Conservation (phyloP, 1,284 basidiomycete genomes). For the Trametes sp. region DNA sequence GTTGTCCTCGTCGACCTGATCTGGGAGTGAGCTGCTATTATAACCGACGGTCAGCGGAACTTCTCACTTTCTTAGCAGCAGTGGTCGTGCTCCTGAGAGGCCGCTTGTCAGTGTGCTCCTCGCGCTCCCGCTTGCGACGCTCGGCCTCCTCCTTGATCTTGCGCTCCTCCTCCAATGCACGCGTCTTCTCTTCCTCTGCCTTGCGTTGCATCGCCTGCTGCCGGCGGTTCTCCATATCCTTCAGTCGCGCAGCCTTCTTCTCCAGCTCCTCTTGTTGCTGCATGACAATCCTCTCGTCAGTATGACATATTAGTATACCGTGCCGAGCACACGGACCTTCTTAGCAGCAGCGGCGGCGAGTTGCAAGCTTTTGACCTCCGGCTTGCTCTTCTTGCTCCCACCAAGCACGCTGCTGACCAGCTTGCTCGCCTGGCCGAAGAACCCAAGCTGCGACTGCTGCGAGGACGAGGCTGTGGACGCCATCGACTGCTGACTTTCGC, state of each 20-base stretch:
- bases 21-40: not conserved
- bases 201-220: conserved; percentile 77
- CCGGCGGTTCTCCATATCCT: conserved; percentile 82
- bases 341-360: conserved; percentile 84
- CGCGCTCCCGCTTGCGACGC: conserved; percentile 75
- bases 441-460: conserved; percentile 63
- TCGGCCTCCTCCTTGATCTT: conserved; percentile 76
- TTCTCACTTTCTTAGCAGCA: conserved; percentile 60
- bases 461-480: conserved; percentile 57
- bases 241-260: conserved; percentile 76
- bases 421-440: conserved; percentile 73
- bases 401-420: conserved; percentile 70
- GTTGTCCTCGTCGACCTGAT: conserved; percentile 62
- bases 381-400: conserved; percentile 69
- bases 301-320: no score
- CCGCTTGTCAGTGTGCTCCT: conserved; percentile 75
- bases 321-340: conserved; percentile 61
- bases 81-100: conserved; percentile 51
- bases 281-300: conserved; percentile 2
- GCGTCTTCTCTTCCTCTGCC: conserved; percentile 78
- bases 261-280: conserved; percentile 90
- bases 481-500: conserved; percentile 61
- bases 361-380: conserved; percentile 85
- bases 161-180: conserved; percentile 68
- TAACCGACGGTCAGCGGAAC: not conserved